Percentiles rank a stretch among this genome's conserved stretches.
Evolutionary conservation across 1,284 basidiomycete genomes (phyloP).

Genomic region (Singerocomus rubriflavus): DNA sequence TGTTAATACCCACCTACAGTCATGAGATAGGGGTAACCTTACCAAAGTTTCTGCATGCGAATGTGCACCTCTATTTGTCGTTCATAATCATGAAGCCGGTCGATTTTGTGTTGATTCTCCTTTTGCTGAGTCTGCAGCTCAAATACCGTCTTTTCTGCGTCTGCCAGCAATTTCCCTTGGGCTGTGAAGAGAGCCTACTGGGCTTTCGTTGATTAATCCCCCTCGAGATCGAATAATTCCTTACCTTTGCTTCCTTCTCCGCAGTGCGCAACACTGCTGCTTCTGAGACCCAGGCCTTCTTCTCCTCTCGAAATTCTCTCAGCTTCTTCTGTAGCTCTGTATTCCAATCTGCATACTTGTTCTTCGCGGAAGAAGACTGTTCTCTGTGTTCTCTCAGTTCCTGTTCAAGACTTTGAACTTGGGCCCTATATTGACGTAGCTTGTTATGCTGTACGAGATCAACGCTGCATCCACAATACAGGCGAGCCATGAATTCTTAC

Average conservation of each 20-base stretch:
- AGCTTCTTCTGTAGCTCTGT: constrained; percentile 65
- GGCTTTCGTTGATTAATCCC: constrained; percentile 5
- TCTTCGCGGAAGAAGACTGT: constrained; percentile 59
- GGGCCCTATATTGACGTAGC: constrained; percentile 64
- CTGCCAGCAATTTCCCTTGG: constrained; percentile 62
- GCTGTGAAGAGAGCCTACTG: constrained; percentile 62
- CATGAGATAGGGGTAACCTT: constrained; percentile 15
- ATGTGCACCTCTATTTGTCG: constrained; percentile 69
- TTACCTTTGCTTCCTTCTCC: constrained; percentile 62
- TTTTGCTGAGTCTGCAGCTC: constrained; percentile 63
- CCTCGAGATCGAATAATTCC: constrained; percentile 1
- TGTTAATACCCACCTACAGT: constrained; percentile 2
- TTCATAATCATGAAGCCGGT: constrained; percentile 70
- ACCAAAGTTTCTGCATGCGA: constrained; percentile 71
- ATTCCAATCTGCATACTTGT: constrained; percentile 72
- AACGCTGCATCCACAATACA: constrained; percentile 6
- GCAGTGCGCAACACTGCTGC: constrained; percentile 59
- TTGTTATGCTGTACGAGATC: constrained; percentile 61
- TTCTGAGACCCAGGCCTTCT: constrained; percentile 62
- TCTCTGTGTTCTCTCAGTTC: constrained; percentile 64
- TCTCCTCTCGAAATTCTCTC: constrained; percentile 63
- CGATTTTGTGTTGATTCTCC: constrained; percentile 70
- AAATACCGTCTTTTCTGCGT: constrained; percentile 58
- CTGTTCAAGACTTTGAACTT: constrained; percentile 58
- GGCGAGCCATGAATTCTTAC: constrained; percentile 42